Evolutionary conservation across 345 rosid species (phyloP), one percentile per base, ranked within the genome.

Genomic region (Brassica juncea): DNA sequence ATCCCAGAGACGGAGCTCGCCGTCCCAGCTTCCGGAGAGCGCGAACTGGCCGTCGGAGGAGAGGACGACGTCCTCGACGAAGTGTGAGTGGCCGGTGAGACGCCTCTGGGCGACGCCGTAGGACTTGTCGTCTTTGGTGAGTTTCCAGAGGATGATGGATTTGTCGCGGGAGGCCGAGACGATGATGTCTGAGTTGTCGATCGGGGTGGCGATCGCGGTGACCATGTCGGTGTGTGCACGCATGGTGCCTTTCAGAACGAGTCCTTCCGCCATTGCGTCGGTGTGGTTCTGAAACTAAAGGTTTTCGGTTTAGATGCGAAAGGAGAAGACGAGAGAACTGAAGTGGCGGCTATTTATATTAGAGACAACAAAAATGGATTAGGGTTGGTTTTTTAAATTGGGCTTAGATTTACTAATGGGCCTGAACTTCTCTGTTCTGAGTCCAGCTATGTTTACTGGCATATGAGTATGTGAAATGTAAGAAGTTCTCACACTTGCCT

Each of bases 1-100:
- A 74, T 94, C 99, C 99, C 99, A 94, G 52, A 94, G 97, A 10
- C 99, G 97, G 32, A 94, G 97, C 90, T 94, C 99, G 25, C 97
- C 90, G 78, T 94, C 99, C 99, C 99, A 94, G 49, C 97, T 88
- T 9, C 99, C 97, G 28, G 99, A 94, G 60, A 94, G 94, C 0
- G 99, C 99, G 78, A 94, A 94, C 87, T 92, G 97, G 9, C 97
- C 89, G 54, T 94, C 99, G 19, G 95, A 94, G 8, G 99, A 95
- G 44, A 95, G 94, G 7, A 95, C 99, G 15, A 93, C 99, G 34
- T 95, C 99, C 85, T 95, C 86, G 2, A 93, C 97, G 67, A 93
- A 95, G 82, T 89, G 94, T 12, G 98, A 93, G 82, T 95, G 99
- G 15, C 99, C 99, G 23, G 97, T 93, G 68, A 95, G 90, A 57